Percentiles rank a stretch among this genome's conserved stretches.
Conservation (phyloP, 768 basidiomycete genomes). For the Mycena rosella region DNA sequence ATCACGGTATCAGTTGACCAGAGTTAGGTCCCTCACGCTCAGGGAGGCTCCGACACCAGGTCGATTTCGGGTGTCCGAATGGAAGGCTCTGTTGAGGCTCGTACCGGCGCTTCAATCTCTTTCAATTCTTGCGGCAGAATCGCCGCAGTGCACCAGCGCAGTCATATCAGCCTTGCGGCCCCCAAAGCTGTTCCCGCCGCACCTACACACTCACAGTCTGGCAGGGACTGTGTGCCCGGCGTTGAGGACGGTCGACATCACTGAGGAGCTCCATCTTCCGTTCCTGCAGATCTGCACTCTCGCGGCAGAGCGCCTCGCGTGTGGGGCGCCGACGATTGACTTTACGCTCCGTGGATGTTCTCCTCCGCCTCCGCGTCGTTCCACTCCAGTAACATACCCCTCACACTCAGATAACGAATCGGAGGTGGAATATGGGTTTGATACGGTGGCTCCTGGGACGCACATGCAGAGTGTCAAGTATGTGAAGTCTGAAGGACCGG, state of each 20-base stretch:
- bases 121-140: not conserved
- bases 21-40: slow-evolving; percentile 8
- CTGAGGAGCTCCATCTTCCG: slow-evolving; percentile 20
- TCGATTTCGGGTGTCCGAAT: slow-evolving; percentile 17
- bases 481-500: slow-evolving; percentile 1
- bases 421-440: slow-evolving; percentile 13
- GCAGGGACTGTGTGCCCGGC: not conserved
- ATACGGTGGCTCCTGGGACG: not conserved
- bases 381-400: not conserved
- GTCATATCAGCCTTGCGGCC: slow-evolving; percentile 23
- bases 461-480: slow-evolving; percentile 18
- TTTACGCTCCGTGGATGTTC: slow-evolving; percentile 4
- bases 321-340: slow-evolving; percentile 9
- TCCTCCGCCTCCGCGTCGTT: not conserved
- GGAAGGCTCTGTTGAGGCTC: slow-evolving; percentile 7
- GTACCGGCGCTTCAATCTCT: slow-evolving; percentile 9
- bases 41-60: slow-evolving; percentile 9
- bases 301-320: slow-evolving; percentile 5
- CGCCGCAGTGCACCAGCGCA: slow-evolving; percentile 15
- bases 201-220: slow-evolving; percentile 1
- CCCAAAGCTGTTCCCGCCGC: slow-evolving; percentile 3
- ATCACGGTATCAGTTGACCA: slow-evolving; percentile 18
- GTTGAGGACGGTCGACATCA: slow-evolving; percentile 16
- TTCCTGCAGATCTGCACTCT: slow-evolving; percentile 21
- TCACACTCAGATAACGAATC: slow-evolving; percentile 21